These are phyloP conservation scores for Cytospora chrysosperma DNA, from an alignment of 2,329 filamentous ascomycete genomes.

Conservation along the genomic window DNA sequence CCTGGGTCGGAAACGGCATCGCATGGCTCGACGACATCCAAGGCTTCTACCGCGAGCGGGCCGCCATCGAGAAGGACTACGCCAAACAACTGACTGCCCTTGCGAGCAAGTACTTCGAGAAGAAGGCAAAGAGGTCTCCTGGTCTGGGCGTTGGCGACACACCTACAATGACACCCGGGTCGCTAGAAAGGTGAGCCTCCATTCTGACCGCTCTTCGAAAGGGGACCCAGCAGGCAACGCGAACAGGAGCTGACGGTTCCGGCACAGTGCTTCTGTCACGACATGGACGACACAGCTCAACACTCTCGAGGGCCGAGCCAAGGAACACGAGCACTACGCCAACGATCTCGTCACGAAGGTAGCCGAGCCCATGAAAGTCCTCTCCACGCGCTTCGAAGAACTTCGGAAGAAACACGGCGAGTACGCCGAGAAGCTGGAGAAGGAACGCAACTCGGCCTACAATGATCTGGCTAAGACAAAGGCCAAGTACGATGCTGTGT, in stretches of 20 bases:
- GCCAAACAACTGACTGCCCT: slow-evolving; percentile 81
- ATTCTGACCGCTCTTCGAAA: slow-evolving; percentile 3
- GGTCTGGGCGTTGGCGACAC: slow-evolving; percentile 90
- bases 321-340: slow-evolving; percentile 84
- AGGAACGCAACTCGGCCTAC: slow-evolving; percentile 82
- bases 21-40: slow-evolving; percentile 96
- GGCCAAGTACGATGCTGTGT: slow-evolving; percentile 86
- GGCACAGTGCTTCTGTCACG: slow-evolving; percentile 78
- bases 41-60: slow-evolving; percentile 93
- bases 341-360: slow-evolving; percentile 76
- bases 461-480: slow-evolving; percentile 86
- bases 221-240: slow-evolving; percentile 1
- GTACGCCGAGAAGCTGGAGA: slow-evolving; percentile 83
- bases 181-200: slow-evolving; percentile 71
- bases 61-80: slow-evolving; percentile 95
- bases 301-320: slow-evolving; percentile 82
- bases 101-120: slow-evolving; percentile 93
- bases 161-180: slow-evolving; percentile 89
- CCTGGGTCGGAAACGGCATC: slow-evolving; percentile 87
- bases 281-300: slow-evolving; percentile 95
- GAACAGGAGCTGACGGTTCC: slow-evolving; percentile 22
- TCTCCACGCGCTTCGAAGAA: slow-evolving; percentile 78
- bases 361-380: slow-evolving; percentile 80
- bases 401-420: slow-evolving; percentile 88
- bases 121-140: slow-evolving; percentile 88